Evolutionary conservation across 2,329 filamentous ascomycete genomes (phyloP), one percentile per base, ranked within the genome.

Genomic region (Alternaria panax): DNA sequence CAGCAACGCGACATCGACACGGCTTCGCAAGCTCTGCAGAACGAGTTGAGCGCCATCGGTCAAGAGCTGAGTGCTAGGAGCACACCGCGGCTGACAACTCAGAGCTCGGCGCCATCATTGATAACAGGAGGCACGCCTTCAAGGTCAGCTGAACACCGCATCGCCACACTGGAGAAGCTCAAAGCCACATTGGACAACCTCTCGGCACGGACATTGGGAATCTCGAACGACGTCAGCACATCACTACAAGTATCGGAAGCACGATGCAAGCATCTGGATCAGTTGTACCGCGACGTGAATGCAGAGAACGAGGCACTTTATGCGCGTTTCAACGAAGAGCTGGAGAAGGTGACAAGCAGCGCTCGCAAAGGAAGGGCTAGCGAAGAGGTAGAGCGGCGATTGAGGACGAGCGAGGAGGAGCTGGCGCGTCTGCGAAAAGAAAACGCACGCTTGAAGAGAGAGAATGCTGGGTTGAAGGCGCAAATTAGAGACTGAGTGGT

Each of bases 251-350:
- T 92, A 2, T 88, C 87, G 14, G 93, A 97, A 75, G 86, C 85
- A 59, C 93, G 95, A 69, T 89, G 90, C 59, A 90, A 89, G 69
- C 90, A 90, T 40, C 87, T 97, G 53, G 93, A 97, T 75, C 91
- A 96, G 78, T 82, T 97, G 51, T 96, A 96, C 80, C 91, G 92
- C 65, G 92, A 97, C 73, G 87, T 89, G 16, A 92, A 89, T 69
- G 91, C 92, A 0, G 94, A 98, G 81, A 98, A 97, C 70, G 93
- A 97, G 79, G 86, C 94, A 28, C 83, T 98, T 55, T 97, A 97
- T 77, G 91, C 94, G 66, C 90, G 89, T 61, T 97, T 97, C 82
- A 97, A 97, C 71, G 87, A 88, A n/a, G 94, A 97, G 79, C 81
- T 98, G 47, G 90, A 87, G 68, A 92, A 91, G 81, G 91, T 97